These are phyloP conservation scores for Yamadazyma taylorii DNA, from an alignment of 1,139 yeast species.

Conservation along the genomic window DNA sequence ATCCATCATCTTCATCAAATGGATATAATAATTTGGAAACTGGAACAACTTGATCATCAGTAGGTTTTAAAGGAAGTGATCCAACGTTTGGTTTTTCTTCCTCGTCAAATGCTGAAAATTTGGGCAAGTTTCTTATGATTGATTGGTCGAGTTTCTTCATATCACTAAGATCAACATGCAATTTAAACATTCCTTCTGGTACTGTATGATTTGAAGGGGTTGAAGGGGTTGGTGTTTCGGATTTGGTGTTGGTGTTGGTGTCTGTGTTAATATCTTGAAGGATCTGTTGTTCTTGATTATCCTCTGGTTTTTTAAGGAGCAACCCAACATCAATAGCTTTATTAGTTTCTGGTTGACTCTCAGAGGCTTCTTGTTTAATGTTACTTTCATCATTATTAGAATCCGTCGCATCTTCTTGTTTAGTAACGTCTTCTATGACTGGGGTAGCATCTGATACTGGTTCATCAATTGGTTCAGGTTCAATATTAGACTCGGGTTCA, in stretches of 20 bases:
- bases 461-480: constrained; percentile 8
- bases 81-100: constrained; percentile 21
- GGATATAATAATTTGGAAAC: constrained; percentile 66
- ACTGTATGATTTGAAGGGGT: background rate
- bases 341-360: too few species aligned
- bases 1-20: constrained; percentile 59
- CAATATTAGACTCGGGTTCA: constrained; percentile 11
- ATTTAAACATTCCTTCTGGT: constrained; percentile 50
- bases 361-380: background rate
- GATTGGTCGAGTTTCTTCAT: constrained; percentile 56
- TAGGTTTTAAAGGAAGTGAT: constrained; percentile 25
- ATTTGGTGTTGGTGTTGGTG: constrained; percentile 6
- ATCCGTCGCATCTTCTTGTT: constrained; percentile 6
- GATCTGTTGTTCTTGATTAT: constrained; percentile 1
- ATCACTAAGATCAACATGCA: constrained; percentile 51
- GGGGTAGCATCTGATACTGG: background rate
- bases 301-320: background rate
- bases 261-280: background rate
- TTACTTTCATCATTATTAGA: constrained; percentile 6
- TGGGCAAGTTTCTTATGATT: constrained; percentile 54
- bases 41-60: constrained; percentile 21
- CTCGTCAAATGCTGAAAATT: constrained; percentile 51
- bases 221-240: background rate
- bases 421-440: too few species aligned
- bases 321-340: background rate